Evolutionary conservation across 2,329 filamentous ascomycete species (phyloP).

Genomic region (Xylaria sp.): DNA sequence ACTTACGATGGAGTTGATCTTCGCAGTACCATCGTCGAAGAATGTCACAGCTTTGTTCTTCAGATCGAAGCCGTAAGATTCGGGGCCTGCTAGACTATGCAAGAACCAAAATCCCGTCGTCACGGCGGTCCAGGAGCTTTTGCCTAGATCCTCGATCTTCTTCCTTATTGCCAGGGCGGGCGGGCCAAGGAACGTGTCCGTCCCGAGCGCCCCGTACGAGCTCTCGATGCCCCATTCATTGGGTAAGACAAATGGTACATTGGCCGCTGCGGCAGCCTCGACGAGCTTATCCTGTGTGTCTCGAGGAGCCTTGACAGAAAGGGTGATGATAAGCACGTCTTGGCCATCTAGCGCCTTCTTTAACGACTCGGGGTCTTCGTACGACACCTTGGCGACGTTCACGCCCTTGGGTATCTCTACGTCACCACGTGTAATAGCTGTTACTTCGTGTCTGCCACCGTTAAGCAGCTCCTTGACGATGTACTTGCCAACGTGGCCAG

Average conservation of each 20-base stretch:
- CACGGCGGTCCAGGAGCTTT: constrained; percentile 57
- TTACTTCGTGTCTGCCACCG: constrained; percentile 61
- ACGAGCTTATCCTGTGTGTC: constrained; percentile 62
- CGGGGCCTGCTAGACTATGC: constrained; percentile 56
- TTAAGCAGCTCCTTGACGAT: constrained; percentile 56
- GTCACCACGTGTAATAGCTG: constrained; percentile 59
- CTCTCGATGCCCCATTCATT: constrained; percentile 60
- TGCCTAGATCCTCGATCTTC: constrained; percentile 54
- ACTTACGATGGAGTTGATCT: constrained; percentile 65
- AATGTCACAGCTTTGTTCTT: constrained; percentile 54
- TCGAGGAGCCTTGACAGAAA: constrained; percentile 55
- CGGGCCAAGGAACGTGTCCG: constrained; percentile 47
- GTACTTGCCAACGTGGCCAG: constrained; percentile 54
- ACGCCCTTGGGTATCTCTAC: constrained; percentile 58
- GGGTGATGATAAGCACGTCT: constrained; percentile 67
- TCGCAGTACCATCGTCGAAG: constrained; percentile 66
- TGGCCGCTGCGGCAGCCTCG: constrained; percentile 64
- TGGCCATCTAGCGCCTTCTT: constrained; percentile 63
- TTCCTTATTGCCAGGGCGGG: constrained; percentile 42
- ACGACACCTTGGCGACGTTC: constrained; percentile 56
- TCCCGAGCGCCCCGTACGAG: constrained; percentile 51
- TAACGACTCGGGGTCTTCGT: constrained; percentile 56
- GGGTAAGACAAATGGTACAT: constrained; percentile 65
- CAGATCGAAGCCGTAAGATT: constrained; percentile 62
- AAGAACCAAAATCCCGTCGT: constrained; percentile 65